Conservation (phyloP, 148 eudicot genomes). For the Suaeda aralocaspica region DNA sequence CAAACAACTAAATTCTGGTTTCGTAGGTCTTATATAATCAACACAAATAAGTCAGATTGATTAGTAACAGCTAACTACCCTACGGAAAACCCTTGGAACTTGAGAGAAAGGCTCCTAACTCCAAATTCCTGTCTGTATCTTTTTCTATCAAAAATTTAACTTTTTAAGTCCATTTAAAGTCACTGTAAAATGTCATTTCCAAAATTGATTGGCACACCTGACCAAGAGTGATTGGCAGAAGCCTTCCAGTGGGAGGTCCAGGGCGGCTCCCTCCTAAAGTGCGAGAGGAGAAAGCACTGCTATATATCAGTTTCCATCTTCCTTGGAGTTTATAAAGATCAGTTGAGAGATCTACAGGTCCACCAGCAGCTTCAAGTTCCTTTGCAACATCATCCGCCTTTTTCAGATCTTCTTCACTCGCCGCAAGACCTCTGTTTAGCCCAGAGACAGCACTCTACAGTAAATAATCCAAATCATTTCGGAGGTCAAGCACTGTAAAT, state of each 20-base stretch:
- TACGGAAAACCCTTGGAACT: no score
- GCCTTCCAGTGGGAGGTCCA: constrained; percentile 83
- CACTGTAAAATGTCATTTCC: background rate
- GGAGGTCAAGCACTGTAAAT: background rate
- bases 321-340: constrained; percentile 85
- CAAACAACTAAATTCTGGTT: no score
- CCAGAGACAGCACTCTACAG: constrained; percentile 81
- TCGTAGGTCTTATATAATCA: no score
- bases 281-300: constrained; percentile 97
- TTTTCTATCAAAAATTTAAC: no score
- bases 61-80: no score
- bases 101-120: no score
- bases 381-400: constrained; percentile 81
- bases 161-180: background rate
- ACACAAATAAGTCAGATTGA: no score
- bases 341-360: constrained; percentile 57
- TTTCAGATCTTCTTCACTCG: constrained; percentile 70
- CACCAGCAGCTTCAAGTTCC: constrained; percentile 67
- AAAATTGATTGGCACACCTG: constrained; percentile 46
- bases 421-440: constrained; percentile 94
- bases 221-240: constrained; percentile 89
- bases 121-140: no score
- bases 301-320: constrained; percentile 83
- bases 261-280: constrained; percentile 96
- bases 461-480: background rate